Base-by-base conservation (phyloP, 768 basidiomycete genomes). In the Royoungia palumana region DNA sequence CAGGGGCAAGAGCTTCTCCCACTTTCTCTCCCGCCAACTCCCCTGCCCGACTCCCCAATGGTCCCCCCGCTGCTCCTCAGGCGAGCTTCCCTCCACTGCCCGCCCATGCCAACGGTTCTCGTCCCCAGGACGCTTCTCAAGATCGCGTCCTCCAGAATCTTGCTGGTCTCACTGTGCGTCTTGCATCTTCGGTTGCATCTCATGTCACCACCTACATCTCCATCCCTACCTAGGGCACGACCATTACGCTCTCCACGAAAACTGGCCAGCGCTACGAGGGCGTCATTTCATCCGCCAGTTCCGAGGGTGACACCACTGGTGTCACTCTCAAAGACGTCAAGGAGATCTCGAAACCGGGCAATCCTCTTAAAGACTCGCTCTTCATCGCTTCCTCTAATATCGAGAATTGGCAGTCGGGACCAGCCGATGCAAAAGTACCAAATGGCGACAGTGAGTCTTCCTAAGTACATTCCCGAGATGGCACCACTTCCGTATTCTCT, bases 251-350 rank as follows among this genome's bases (percentile, higher is more conserved):
- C 50, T 64, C 68, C 20, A 87, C 85, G 38, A 88, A 87, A 76
- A 76, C 83, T 13, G 72, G 75, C 28, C 75, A 80, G 58, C 87
- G 87, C 54, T 85, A 81, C 65, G 87, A 91, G 63, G 89, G 89
- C 47, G 80, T 81, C 55, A 72, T 92, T 48, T 70, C 59, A 13
- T 81, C 81, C 21, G 84, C 85, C 35, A 65, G 63, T 49, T 70
- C 64, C 19, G 87, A 89, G 60, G 82, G 84, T 39, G 85, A 88
- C 64, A 81, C 78, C 22, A 67, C 73, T 12, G 90, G 89, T 39
- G 80, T 90, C 45, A 82, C 82, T 8, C 76, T 92, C 53, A 85
- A 82, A 62, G 86, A 91, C 66, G 86, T 79, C 61, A 86, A 83
- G 70, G 89, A 92, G 54, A 70, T 90, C 44, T 72, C 78, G 13